Base-by-base conservation (phyloP, 1,139 yeast species). In the Debaryomyces nepalensis region DNA sequence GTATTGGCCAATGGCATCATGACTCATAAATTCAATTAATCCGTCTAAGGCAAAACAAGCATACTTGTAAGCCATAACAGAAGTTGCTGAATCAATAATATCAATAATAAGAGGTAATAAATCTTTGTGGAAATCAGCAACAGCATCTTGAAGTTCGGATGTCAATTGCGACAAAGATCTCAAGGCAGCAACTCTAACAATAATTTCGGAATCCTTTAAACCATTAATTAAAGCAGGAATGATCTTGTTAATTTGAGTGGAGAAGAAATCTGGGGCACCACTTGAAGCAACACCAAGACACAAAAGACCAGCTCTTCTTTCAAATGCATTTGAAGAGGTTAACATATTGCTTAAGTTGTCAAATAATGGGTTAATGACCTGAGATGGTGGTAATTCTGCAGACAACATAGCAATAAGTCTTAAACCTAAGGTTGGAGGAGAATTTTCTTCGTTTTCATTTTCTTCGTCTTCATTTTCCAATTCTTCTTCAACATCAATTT, bases 11-110 rank as follows among this genome's bases (percentile, higher is more conserved):
- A 91, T 83, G 45, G 93, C 90, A 46, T 89, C 95, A 61, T 87
- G 86, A 45, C 89, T 83, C 81, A 93, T 87, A 66, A 87, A 89
- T 68, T 93, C 98, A 58, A 93, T 79, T 58, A 95, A 75, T 32
- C 96, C 89, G 67, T 93, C 99, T 55, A 93, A 77, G 24, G 97
- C 96, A 56, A 77, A 75, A 62, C 97, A 89, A 18, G 97, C 98
- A 54, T 87, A 84, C 64, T 87, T 90, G 75, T 90, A 95, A 45
- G 91, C 85, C 67, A 82, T 85, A 45, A 87, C 82, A 44, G 88
- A 84, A 42, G 89, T 77, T 30, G 98, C 95, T 37, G 84, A 74
- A 65, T 91, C 97, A 66, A 93, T 88, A 61, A 88, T 87, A 48
- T 80, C 78, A 60, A 91, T 90, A 50, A 93, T 87, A 56, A 90